These are phyloP conservation scores for Cyanodermella asteris DNA, from an alignment of 2,329 filamentous ascomycete species.

Conservation along the genomic window DNA sequence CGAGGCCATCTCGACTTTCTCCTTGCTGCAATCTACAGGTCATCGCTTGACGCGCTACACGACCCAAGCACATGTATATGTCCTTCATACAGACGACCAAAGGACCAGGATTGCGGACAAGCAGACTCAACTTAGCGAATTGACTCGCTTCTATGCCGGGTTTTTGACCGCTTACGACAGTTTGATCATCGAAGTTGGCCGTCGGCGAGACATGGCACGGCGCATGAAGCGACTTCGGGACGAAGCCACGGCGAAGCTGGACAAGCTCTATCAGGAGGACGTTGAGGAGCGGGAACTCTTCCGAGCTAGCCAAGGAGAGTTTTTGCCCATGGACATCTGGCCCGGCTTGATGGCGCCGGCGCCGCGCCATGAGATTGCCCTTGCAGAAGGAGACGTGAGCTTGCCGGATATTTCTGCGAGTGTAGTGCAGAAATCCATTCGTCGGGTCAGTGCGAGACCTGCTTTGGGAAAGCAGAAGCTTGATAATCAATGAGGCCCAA, in stretches of 20 bases:
- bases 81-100: slow-evolving; percentile 48
- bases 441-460: too few species aligned
- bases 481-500: too few species aligned
- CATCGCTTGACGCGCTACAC: slow-evolving; percentile 35
- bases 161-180: slow-evolving; percentile 71
- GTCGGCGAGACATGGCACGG: slow-evolving; percentile 50
- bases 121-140: slow-evolving; percentile 53
- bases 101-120: slow-evolving; percentile 44
- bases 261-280: slow-evolving; percentile 55
- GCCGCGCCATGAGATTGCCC: slow-evolving; percentile 17
- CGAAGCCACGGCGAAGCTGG: slow-evolving; percentile 56
- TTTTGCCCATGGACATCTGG: slow-evolving; percentile 74
- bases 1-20: slow-evolving; percentile 40
- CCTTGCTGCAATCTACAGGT: slow-evolving; percentile 45
- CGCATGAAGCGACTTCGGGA: slow-evolving; percentile 52
- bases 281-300: slow-evolving; percentile 54
- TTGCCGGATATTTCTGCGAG: slow-evolving; percentile 8
- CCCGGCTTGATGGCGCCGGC: slow-evolving; percentile 37
- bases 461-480: too few species aligned
- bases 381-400: slow-evolving; percentile 26
- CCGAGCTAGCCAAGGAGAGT: slow-evolving; percentile 62
- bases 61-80: slow-evolving; percentile 24
- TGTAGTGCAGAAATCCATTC: slow-evolving; percentile 7
- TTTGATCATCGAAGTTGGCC: slow-evolving; percentile 61
- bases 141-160: slow-evolving; percentile 66